phyloP scores from a whole-genome alignment of 768 basidiomycete species.

The Suillus lakei region DNA sequence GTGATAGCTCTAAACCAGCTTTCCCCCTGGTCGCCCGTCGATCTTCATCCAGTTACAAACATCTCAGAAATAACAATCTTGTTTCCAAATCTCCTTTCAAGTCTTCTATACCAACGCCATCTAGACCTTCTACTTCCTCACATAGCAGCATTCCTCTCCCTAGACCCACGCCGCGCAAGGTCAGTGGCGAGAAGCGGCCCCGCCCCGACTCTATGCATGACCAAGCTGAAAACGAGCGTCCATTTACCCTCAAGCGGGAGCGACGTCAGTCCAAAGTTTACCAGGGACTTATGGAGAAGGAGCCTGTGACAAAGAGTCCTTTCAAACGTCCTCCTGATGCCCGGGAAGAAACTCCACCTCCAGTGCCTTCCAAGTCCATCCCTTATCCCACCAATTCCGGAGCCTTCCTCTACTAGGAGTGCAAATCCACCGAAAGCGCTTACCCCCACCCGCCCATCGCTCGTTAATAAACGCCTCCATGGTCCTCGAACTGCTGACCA shows the following conservation, averaged over 20 bases:
- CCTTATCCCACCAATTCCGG: constrained; percentile 31
- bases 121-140: constrained; percentile 28
- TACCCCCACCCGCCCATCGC: constrained; percentile 58
- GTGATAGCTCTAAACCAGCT: constrained; percentile 38
- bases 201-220: constrained; percentile 74
- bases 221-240: constrained; percentile 73
- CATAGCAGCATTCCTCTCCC: constrained; percentile 13
- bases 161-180: constrained; percentile 43
- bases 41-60: constrained; percentile 78
- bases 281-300: constrained; percentile 73
- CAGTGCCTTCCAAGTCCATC: constrained; percentile 33
- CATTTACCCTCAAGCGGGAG: constrained; percentile 70
- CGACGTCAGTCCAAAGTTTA: constrained; percentile 77
- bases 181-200: constrained; percentile 80
- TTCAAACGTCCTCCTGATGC: constrained; percentile 51
- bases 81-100: constrained; percentile 90
- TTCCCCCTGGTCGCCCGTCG: constrained; percentile 67
- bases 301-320: constrained; percentile 84
- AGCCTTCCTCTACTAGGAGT: constrained; percentile 45
- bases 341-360: constrained; percentile 36
- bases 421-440: constrained; percentile 24
- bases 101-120: constrained; percentile 59
- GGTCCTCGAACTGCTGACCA: constrained; percentile 69
- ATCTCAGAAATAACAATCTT: constrained; percentile 75
- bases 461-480: constrained; percentile 74